These are phyloP conservation scores for Pugionium cornutum DNA, from an alignment of 345 rosid genomes.

Conservation along the genomic window DNA sequence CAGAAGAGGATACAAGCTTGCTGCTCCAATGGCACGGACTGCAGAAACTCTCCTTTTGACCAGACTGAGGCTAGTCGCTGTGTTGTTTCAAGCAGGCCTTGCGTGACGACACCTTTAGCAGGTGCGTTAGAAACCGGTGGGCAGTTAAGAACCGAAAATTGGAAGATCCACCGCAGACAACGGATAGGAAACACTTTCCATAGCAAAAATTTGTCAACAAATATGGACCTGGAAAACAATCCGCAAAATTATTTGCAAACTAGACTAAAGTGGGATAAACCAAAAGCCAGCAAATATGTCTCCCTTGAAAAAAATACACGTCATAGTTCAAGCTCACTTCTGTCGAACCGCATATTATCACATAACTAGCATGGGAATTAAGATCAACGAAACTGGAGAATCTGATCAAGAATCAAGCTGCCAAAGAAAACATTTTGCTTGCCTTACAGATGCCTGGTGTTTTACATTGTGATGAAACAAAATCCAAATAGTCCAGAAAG, in stretches of 20 bases:
- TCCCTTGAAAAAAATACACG: conserved; percentile 1
- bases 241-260: conserved; percentile 21
- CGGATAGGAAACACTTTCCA: conserved; percentile 92
- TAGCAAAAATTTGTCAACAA: conserved; percentile 80
- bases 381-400: background rate
- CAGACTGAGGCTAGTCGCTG: conserved; percentile 66
- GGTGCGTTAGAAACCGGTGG: conserved; percentile 57
- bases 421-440: conserved; percentile 31
- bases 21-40: conserved; percentile 76
- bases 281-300: conserved; percentile 11
- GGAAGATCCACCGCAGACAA: conserved; percentile 91
- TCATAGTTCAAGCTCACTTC: background rate
- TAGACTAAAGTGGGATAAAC: conserved; percentile 14
- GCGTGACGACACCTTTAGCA: conserved; percentile 43
- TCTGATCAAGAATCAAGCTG: conserved; percentile 14
- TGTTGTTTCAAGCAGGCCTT: conserved; percentile 56
- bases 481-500: conserved; percentile 81
- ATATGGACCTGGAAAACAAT: conserved; percentile 61
- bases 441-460: conserved; percentile 66
- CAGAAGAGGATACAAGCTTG: conserved; percentile 89
- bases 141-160: conserved; percentile 72
- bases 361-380: background rate
- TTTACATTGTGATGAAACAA: conserved; percentile 55
- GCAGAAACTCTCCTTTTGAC: conserved; percentile 81
- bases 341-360: conserved; percentile 9